Conservation (phyloP, 148 eudicot species). For the Drosera capensis region DNA sequence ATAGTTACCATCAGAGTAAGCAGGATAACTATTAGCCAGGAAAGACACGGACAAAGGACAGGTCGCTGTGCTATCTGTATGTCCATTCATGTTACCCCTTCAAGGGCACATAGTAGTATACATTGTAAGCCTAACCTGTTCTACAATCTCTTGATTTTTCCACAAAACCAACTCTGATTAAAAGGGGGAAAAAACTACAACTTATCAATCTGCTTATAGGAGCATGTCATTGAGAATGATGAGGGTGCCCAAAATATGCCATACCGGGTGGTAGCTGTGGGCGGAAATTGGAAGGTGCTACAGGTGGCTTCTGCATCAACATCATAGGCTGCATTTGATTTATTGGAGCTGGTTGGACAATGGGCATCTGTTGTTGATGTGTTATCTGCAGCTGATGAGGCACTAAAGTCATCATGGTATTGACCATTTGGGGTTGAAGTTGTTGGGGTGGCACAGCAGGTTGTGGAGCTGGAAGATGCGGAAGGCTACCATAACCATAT, state of each 20-base stretch:
- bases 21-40: no score
- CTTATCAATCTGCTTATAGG: no score
- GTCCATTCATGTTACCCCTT: no score
- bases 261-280: slow-evolving; percentile 75
- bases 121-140: no score
- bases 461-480: slow-evolving; percentile 42
- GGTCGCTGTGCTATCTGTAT: no score
- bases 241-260: slow-evolving; percentile 54
- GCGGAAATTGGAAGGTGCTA: slow-evolving; percentile 48
- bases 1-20: no score
- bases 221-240: slow-evolving; percentile 33
- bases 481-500: slow-evolving; percentile 41
- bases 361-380: slow-evolving; percentile 20
- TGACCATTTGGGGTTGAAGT: slow-evolving; percentile 14
- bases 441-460: slow-evolving; percentile 26
- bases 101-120: no score
- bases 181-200: no score
- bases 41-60: no score
- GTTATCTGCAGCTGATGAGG: slow-evolving; percentile 38
- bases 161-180: no score
- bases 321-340: slow-evolving; percentile 26
- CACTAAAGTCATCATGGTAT: slow-evolving; percentile 32
- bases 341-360: slow-evolving; percentile 17
- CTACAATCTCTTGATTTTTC: no score
- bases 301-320: slow-evolving; percentile 33